A percentile compares a stretch with the other conserved stretches of the same genome.
Conservation (phyloP, 2,329 filamentous ascomycete species). For the Arthrobotrys musiformis region DNA sequence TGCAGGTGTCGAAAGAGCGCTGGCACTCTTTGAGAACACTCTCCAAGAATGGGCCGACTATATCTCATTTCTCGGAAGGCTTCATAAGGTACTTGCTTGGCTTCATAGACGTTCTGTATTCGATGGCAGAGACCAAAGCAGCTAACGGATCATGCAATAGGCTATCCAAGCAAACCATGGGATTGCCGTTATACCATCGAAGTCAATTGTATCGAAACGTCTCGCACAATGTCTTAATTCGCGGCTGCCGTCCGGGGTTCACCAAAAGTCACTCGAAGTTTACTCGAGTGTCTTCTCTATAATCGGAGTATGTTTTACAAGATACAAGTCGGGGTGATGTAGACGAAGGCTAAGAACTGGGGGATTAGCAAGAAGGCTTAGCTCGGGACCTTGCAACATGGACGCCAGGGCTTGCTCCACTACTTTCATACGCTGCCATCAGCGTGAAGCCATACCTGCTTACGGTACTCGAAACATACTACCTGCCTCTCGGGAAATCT, state of each 20-base stretch:
- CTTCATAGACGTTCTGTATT: background rate
- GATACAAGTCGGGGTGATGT: slow-evolving; percentile 1
- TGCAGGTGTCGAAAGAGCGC: slow-evolving; percentile 82
- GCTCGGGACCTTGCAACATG: slow-evolving; percentile 86
- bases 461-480: slow-evolving; percentile 81
- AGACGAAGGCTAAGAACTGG: slow-evolving; percentile 52
- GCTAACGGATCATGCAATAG: slow-evolving; percentile 64
- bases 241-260: slow-evolving; percentile 90
- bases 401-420: slow-evolving; percentile 86
- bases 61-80: slow-evolving; percentile 91
- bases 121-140: background rate
- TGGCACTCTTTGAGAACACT: slow-evolving; percentile 84
- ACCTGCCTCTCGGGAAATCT: slow-evolving; percentile 76
- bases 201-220: slow-evolving; percentile 84
- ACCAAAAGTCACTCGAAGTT: slow-evolving; percentile 95
- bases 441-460: slow-evolving; percentile 88
- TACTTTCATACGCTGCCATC: slow-evolving; percentile 92
- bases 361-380: slow-evolving; percentile 73
- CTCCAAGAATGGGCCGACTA: slow-evolving; percentile 99
- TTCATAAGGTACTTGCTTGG: slow-evolving; percentile 76
- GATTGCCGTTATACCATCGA: slow-evolving; percentile 79
- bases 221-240: slow-evolving; percentile 96
- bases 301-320: slow-evolving; percentile 71
- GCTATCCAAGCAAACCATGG: slow-evolving; percentile 87
- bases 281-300: slow-evolving; percentile 89